These are phyloP conservation scores for Rhizopogon salebrosus DNA, from an alignment of 768 basidiomycete species.

Conservation along the genomic window DNA sequence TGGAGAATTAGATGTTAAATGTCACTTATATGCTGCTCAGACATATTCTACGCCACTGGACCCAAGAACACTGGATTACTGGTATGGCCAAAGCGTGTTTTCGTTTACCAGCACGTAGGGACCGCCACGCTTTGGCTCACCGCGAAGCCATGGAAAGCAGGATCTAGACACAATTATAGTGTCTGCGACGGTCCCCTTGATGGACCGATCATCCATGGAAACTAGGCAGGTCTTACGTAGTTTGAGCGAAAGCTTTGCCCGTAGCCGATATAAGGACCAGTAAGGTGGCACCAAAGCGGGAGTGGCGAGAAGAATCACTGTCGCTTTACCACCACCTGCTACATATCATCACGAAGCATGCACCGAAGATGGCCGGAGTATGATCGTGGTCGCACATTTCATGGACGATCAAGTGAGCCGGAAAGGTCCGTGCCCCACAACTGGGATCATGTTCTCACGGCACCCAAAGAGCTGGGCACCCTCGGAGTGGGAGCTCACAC, in stretches of 20 bases:
- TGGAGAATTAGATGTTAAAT: background rate
- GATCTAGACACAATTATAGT: background rate
- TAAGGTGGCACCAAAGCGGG: too few species aligned
- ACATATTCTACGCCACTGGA: background rate
- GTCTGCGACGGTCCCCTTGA: background rate
- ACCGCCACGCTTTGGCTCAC: background rate
- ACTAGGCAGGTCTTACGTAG: background rate
- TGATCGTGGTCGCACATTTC: too few species aligned
- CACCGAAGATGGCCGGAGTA: too few species aligned
- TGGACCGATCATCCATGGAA: too few species aligned
- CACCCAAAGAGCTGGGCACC: background rate
- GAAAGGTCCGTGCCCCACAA: background rate
- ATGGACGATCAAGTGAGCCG: background rate
- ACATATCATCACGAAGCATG: too few species aligned
- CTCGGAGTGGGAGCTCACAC: background rate
- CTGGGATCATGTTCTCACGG: conserved; percentile 6
- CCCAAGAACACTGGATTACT: background rate
- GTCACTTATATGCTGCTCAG: background rate
- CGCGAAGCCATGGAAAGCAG: background rate
- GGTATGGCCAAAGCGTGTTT: background rate
- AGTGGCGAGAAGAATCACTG: too few species aligned
- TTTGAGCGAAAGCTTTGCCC: too few species aligned
- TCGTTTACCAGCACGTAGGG: background rate
- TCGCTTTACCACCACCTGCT: too few species aligned
- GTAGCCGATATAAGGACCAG: too few species aligned